Evolutionary conservation across 108 stramenopile genomes (phyloP).

Genomic region (Fragilaria radians): DNA sequence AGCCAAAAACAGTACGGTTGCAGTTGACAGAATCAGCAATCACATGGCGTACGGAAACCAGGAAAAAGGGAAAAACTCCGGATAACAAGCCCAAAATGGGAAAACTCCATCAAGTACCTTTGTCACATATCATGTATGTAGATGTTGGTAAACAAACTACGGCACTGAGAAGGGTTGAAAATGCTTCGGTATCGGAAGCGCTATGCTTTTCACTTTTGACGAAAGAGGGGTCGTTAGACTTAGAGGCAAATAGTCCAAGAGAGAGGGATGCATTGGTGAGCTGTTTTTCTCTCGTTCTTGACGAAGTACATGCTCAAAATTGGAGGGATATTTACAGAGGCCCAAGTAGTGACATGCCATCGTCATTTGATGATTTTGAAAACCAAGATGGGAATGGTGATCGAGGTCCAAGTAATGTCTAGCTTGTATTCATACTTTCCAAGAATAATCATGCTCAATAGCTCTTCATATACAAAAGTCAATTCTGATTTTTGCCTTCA

Average conservation of each 20-base stretch:
- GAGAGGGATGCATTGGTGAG: conserved; percentile 79
- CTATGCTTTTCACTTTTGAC: conserved; percentile 79
- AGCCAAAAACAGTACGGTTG: conserved; percentile 79
- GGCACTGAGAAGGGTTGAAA: conserved; percentile 76
- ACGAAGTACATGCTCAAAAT: conserved; percentile 86
- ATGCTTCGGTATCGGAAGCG: conserved; percentile 59
- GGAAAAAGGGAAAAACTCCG: conserved; percentile 41
- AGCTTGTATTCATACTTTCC: conserved; percentile 31
- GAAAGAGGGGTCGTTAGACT: conserved; percentile 81
- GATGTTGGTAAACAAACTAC: conserved; percentile 85
- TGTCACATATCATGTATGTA: conserved; percentile 84
- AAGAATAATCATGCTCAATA: no score
- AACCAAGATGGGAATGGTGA: not conserved
- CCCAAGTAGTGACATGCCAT: conserved; percentile 79
- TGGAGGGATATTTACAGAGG: conserved; percentile 86
- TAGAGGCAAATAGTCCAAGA: conserved; percentile 68
- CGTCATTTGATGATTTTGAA: conserved; percentile 67
- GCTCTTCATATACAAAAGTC: no score
- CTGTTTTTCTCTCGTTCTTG: conserved; percentile 76
- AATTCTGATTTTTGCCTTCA: no score
- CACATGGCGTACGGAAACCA: conserved; percentile 79
- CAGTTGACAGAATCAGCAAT: conserved; percentile 71
- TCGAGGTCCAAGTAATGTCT: not conserved
- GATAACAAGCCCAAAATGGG: conserved; percentile 63
- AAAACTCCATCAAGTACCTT: conserved; percentile 76